Evolutionary conservation across 768 basidiomycete species (phyloP).

Genomic region (Atractiella rhizophila): DNA sequence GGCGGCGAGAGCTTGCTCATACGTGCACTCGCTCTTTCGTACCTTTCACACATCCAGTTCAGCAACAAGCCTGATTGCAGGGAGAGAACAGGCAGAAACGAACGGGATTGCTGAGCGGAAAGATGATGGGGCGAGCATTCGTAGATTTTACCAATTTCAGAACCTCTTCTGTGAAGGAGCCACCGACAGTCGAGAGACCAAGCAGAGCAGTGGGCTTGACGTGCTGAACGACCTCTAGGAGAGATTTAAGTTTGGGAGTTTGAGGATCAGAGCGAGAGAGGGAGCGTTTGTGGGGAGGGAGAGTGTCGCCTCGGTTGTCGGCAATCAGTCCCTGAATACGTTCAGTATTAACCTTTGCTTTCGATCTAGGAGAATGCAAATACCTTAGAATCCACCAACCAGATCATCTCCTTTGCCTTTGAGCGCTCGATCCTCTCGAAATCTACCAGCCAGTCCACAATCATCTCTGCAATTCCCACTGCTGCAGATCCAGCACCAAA

Average conservation of each 20-base stretch:
- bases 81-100: too few species aligned
- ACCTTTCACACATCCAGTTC: constrained; percentile 19
- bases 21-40: constrained; percentile 53
- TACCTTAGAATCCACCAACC: constrained; percentile 29
- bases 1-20: constrained; percentile 43
- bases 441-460: constrained; percentile 28
- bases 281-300: constrained; percentile 65
- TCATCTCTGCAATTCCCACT: constrained; percentile 70
- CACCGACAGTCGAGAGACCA: constrained; percentile 63
- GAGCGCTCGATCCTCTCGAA: background rate
- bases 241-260: constrained; percentile 45
- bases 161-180: constrained; percentile 47
- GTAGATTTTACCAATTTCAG: constrained; percentile 50
- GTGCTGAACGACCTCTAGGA: constrained; percentile 50
- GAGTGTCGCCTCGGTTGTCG: constrained; percentile 37
- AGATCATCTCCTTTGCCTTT: constrained; percentile 52
- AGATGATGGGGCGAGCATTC: constrained; percentile 66
- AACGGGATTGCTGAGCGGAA: constrained; percentile 71
- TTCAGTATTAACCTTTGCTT: background rate
- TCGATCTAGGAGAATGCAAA: background rate
- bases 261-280: constrained; percentile 59
- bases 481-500: constrained; percentile 79
- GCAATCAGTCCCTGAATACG: constrained; percentile 49
- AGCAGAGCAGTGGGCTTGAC: constrained; percentile 71
- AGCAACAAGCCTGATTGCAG: constrained; percentile 6